phyloP scores from a whole-genome alignment of 2,329 filamentous ascomycete genomes.

The Cercospora nicotianae region DNA sequence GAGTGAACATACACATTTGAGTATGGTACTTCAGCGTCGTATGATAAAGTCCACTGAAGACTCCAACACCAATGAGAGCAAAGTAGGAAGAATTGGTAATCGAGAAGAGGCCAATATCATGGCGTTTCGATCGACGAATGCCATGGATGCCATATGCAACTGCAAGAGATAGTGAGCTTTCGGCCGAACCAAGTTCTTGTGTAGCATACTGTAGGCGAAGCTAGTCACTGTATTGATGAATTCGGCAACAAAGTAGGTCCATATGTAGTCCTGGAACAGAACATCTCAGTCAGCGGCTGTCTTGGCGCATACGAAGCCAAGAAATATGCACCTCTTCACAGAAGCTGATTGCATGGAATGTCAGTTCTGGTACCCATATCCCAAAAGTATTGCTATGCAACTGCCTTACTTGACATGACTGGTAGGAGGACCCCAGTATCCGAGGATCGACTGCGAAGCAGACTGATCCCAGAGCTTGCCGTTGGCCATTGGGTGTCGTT shows the following conservation, averaged over 20 bases:
- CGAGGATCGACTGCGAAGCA: slow-evolving; percentile 1
- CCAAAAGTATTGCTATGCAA: background rate
- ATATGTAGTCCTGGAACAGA: slow-evolving; percentile 27
- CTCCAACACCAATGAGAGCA: slow-evolving; percentile 31
- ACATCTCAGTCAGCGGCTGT: background rate
- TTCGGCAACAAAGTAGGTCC: slow-evolving; percentile 30
- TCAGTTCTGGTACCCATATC: background rate
- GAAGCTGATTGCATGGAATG: slow-evolving; percentile 37
- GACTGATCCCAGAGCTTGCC: slow-evolving; percentile 22
- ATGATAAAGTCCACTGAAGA: slow-evolving; percentile 31
- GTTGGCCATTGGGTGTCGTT: background rate
- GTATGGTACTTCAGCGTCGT: slow-evolving; percentile 33
- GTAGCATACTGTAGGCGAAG: slow-evolving; percentile 27
- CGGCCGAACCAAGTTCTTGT: background rate
- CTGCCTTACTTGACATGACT: slow-evolving; percentile 39
- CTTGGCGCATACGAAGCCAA: background rate
- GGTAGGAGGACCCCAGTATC: slow-evolving; percentile 16
- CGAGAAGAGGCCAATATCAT: slow-evolving; percentile 25
- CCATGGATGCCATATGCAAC: slow-evolving; percentile 32
- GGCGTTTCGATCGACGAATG: slow-evolving; percentile 30
- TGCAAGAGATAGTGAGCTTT: slow-evolving; percentile 2
- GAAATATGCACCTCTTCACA: slow-evolving; percentile 27
- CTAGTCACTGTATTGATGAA: slow-evolving; percentile 36
- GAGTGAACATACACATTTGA: slow-evolving; percentile 26
- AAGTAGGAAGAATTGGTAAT: slow-evolving; percentile 31